These are phyloP conservation scores for Trichoderma virens DNA, from an alignment of 495 filamentous ascomycete genomes.

Conservation along the genomic window DNA sequence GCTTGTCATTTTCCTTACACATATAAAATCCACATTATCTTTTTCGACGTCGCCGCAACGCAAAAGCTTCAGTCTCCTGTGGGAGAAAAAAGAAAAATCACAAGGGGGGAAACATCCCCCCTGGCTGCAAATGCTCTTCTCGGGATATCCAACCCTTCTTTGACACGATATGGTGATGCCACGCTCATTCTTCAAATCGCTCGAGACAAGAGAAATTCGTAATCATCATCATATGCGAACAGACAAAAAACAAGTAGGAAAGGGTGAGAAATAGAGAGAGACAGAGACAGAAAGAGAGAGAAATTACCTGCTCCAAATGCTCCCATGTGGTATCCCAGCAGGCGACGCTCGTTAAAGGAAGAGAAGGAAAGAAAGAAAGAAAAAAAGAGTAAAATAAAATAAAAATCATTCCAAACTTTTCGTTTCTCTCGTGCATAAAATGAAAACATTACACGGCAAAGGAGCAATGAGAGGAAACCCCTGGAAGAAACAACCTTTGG, in stretches of 20 bases:
- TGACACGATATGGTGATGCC: background rate
- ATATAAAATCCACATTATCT: background rate
- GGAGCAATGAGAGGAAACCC: conserved; percentile 3
- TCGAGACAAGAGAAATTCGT: conserved; percentile 8
- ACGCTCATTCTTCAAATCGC: background rate
- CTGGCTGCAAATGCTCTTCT: conserved; percentile 3
- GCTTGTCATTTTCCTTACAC: background rate
- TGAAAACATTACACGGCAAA: background rate
- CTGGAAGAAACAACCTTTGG: conserved; percentile 5
- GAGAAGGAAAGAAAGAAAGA: background rate
- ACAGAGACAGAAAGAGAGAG: background rate
- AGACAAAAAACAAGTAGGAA: background rate
- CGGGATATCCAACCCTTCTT: background rate
- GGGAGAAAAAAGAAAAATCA: background rate
- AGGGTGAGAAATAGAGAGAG: background rate
- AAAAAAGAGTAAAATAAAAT: background rate
- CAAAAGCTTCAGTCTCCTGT: background rate
- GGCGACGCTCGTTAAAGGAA: background rate
- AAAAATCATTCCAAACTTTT: conserved; percentile 7
- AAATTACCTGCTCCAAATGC: background rate
- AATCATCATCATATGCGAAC: conserved; percentile 5
- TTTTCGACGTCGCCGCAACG: background rate
- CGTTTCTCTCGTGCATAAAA: conserved; percentile 3
- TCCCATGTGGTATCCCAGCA: background rate
- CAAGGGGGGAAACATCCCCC: background rate